A percentile compares a stretch with the other conserved stretches of the same genome.
These are phyloP conservation scores for Oryza glaberrima DNA, from an alignment of 176 grass and related monocot species.

Conservation along the genomic window DNA sequence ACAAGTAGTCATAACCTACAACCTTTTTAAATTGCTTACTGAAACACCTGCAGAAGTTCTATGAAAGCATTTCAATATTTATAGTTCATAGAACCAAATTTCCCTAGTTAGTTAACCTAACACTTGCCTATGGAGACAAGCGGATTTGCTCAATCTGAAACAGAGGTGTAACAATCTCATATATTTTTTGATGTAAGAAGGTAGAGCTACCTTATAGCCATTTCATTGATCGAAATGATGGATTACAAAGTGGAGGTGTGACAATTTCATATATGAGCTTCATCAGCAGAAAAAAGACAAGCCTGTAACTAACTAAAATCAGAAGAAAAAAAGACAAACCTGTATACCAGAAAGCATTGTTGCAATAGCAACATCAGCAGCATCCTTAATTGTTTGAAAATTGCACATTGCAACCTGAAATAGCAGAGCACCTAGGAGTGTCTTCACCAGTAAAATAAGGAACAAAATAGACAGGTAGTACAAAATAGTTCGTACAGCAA, in stretches of 20 bases:
- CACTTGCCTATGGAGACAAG: slow-evolving; percentile 4
- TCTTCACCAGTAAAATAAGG: slow-evolving; percentile 32
- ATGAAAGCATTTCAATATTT: slow-evolving; percentile 11
- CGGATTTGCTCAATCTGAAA: slow-evolving; percentile 8
- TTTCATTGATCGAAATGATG: no score
- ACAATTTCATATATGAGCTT: slow-evolving; percentile 3
- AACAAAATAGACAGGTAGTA: neutral
- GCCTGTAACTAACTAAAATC: slow-evolving; percentile 63
- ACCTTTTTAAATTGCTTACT: neutral
- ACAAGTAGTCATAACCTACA: slow-evolving; percentile 23
- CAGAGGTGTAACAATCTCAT: slow-evolving; percentile 16
- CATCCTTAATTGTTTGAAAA: slow-evolving; percentile 93
- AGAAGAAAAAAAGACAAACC: slow-evolving; percentile 51
- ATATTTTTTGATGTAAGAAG: neutral
- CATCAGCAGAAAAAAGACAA: slow-evolving; percentile 32
- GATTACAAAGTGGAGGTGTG: neutral
- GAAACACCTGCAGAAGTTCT: slow-evolving; percentile 22
- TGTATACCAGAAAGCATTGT: slow-evolving; percentile 99
- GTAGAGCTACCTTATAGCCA: no score
- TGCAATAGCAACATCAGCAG: slow-evolving; percentile 96
- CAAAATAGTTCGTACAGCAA: neutral
- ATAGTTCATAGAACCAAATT: no score
- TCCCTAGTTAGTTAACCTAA: slow-evolving; percentile 1
- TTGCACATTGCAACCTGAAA: slow-evolving; percentile 97
- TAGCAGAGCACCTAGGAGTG: slow-evolving; percentile 31